phyloP scores from a whole-genome alignment of 1,284 basidiomycete genomes.

The Irpex sp. region DNA sequence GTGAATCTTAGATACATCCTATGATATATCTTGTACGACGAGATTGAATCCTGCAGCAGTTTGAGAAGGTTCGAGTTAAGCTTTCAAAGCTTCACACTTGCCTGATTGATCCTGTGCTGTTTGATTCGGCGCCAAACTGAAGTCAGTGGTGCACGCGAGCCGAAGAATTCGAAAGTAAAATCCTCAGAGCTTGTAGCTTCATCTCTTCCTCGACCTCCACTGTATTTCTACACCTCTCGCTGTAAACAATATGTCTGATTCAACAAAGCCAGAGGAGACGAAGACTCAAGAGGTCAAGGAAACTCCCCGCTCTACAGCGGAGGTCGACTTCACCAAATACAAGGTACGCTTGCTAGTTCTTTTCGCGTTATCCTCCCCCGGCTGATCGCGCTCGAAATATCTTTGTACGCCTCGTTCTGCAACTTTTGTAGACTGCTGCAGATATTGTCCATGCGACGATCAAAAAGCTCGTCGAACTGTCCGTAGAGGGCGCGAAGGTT shows the following conservation, averaged over 20 bases:
- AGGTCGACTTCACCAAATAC: conserved; percentile 81
- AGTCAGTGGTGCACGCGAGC: neutral
- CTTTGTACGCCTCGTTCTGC: conserved; percentile 21
- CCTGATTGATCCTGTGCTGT: conserved; percentile 5
- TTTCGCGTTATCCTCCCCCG: neutral
- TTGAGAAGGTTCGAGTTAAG: neutral
- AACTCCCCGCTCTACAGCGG: conserved; percentile 47
- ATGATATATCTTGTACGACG: too few relatives aligned
- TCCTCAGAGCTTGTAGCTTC: conserved; percentile 4
- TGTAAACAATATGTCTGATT: conserved; percentile 9
- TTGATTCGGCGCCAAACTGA: conserved; percentile 7
- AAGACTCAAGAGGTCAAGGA: conserved; percentile 20
- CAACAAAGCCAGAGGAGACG: conserved; percentile 13
- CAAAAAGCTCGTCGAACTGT: conserved; percentile 79
- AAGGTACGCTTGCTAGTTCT: conserved; percentile 47
- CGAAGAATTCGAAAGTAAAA: conserved; percentile 4
- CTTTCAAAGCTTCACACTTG: conserved; percentile 7
- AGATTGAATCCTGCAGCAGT: too few relatives aligned
- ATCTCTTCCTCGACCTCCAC: conserved; percentile 2
- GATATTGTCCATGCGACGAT: conserved; percentile 87
- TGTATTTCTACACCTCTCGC: neutral
- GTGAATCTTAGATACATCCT: neutral
- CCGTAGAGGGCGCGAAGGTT: conserved; percentile 81
- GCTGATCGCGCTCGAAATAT: conserved; percentile 9
- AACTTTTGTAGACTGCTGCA: conserved; percentile 72